A percentile compares a stretch with the other conserved stretches of the same genome.
Conservation (phyloP, 2,329 filamentous ascomycete species). For the Grosmannia serpens region DNA sequence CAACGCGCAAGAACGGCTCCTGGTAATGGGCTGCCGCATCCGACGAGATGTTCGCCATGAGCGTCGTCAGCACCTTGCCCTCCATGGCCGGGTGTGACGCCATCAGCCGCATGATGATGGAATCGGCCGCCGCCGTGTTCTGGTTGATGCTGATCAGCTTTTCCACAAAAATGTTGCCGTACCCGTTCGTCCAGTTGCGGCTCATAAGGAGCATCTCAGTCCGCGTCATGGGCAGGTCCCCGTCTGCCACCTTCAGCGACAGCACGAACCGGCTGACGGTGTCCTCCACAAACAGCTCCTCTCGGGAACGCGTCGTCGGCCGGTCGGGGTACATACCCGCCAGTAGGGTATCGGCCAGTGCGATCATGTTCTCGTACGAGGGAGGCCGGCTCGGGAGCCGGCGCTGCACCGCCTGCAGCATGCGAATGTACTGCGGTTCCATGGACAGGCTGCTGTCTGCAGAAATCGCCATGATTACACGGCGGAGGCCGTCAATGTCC, state of each 20-base stretch:
- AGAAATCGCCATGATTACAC: slow-evolving; percentile 46
- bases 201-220: slow-evolving; percentile 11
- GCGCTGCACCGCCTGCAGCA: slow-evolving; percentile 40
- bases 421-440: slow-evolving; percentile 40
- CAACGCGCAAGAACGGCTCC: slow-evolving; percentile 45
- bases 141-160: slow-evolving; percentile 55
- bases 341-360: slow-evolving; percentile 34
- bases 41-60: slow-evolving; percentile 43
- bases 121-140: slow-evolving; percentile 36
- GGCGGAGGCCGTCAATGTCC: slow-evolving; percentile 47
- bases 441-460: slow-evolving; percentile 44
- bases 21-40: slow-evolving; percentile 34
- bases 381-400: slow-evolving; percentile 38
- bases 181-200: slow-evolving; percentile 13
- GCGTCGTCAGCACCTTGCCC: slow-evolving; percentile 36
- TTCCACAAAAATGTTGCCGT: slow-evolving; percentile 45
- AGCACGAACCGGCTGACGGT: slow-evolving; percentile 13
- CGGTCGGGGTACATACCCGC: slow-evolving; percentile 20
- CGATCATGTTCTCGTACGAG: slow-evolving; percentile 41
- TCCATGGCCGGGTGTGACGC: slow-evolving; percentile 40
- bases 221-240: slow-evolving; percentile 12
- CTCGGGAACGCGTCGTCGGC: slow-evolving; percentile 7
- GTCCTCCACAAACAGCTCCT: slow-evolving; percentile 27
- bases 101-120: slow-evolving; percentile 47
- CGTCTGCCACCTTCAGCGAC: slow-evolving; percentile 4